A percentile compares a stretch with the other conserved stretches of the same genome.
Evolutionary conservation across 2,329 filamentous ascomycete species (phyloP).

Genomic region (Colletotrichum sp.): DNA sequence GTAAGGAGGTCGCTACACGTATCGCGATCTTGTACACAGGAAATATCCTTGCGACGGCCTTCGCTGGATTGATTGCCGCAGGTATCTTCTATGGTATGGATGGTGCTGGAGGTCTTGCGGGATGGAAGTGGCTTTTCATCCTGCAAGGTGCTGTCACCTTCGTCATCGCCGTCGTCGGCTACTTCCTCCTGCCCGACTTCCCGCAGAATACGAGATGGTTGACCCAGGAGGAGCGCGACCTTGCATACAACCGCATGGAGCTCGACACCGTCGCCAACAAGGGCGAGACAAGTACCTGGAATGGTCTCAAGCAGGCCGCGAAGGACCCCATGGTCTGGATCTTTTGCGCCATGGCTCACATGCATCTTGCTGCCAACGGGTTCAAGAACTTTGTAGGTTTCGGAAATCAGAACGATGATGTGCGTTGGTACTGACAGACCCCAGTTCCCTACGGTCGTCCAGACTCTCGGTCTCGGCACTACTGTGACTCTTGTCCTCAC

Average conservation of each 20-base stretch:
- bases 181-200: slow-evolving; percentile 26
- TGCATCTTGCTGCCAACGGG: slow-evolving; percentile 52
- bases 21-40: slow-evolving; percentile 65
- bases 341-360: slow-evolving; percentile 54
- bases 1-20: slow-evolving; percentile 67
- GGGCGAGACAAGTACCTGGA: slow-evolving; percentile 25
- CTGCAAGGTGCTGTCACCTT: slow-evolving; percentile 44
- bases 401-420: rapidly evolving
- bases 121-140: slow-evolving; percentile 50
- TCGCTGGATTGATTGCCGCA: slow-evolving; percentile 69
- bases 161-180: slow-evolving; percentile 19
- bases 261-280: slow-evolving; percentile 29
- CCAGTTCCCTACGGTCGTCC: slow-evolving; percentile 45
- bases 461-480: slow-evolving; percentile 49
- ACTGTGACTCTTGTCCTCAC: slow-evolving; percentile 57
- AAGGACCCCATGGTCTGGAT: slow-evolving; percentile 49
- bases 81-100: slow-evolving; percentile 66
- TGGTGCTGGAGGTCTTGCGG: slow-evolving; percentile 34
- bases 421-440: background rate
- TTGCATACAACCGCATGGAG: slow-evolving; percentile 26
- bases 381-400: slow-evolving; percentile 43
- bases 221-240: slow-evolving; percentile 24
- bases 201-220: slow-evolving; percentile 26
- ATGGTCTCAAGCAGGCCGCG: slow-evolving; percentile 37
- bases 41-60: slow-evolving; percentile 70